Evolutionary conservation across 495 filamentous ascomycete species (phyloP), one percentile per base, ranked within the genome.

Genomic region (Xeromyces bisporus): DNA sequence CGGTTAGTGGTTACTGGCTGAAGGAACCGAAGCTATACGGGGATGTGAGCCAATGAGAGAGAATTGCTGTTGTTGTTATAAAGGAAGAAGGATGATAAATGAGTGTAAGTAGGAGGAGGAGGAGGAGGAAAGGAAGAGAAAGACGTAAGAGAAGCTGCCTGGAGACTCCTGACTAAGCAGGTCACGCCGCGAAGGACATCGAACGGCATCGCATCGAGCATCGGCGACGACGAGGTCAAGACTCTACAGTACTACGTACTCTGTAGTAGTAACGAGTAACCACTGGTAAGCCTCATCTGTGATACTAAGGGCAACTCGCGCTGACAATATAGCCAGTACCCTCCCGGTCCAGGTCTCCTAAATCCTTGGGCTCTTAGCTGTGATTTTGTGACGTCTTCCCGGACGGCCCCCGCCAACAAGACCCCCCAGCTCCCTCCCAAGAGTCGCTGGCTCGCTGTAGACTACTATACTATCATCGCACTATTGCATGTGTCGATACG

Each of bases 401-500:
- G n/a, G n/a, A n/a, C n/a, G n/a, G n/a, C n/a, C n/a, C n/a, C n/a
- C n/a, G n/a, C n/a, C n/a, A n/a, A n/a, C n/a, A n/a, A n/a, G n/a
- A n/a, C n/a, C n/a, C n/a, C n/a, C n/a, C 28, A 30, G n/a, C n/a
- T 21, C 7, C 28, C n/a, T n/a, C n/a, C n/a, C n/a, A n/a, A n/a
- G n/a, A n/a, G n/a, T n/a, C n/a, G n/a, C n/a, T n/a, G n/a, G n/a
- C n/a, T n/a, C n/a, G n/a, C n/a, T n/a, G n/a, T n/a, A n/a, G n/a
- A n/a, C n/a, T n/a, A n/a, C n/a, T n/a, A n/a, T n/a, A n/a, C n/a
- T n/a, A n/a, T n/a, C n/a, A n/a, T n/a, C n/a, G n/a, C n/a, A n/a
- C n/a, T n/a, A 15, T 9, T 51, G 45, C 40, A 67, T 67, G 64
- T 66, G 64, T 53, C 62, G 64, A 15, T 59, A 59, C 36, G 64